Evolutionary conservation across 768 basidiomycete species (phyloP).

Genomic region (Boletellus emodensis): DNA sequence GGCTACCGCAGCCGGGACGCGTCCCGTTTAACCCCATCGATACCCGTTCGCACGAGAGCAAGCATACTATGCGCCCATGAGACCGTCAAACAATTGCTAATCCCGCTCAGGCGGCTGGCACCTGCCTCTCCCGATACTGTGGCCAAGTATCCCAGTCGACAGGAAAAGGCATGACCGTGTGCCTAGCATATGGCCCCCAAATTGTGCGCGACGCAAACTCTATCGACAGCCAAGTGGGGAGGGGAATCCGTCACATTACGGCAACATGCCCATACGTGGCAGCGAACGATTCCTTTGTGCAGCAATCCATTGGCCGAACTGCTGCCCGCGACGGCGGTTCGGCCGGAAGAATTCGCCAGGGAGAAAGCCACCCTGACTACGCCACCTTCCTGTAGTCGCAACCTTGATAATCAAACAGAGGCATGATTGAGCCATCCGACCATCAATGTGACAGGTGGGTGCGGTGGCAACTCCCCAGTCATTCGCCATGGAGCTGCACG

Average conservation of each 20-base stretch:
- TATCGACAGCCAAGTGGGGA: conserved; percentile 10
- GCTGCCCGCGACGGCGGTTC: conserved; percentile 7
- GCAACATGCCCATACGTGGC: conserved; percentile 6
- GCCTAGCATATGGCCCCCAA: conserved; percentile 8
- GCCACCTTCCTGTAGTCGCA: conserved; percentile 15
- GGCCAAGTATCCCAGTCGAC: neutral
- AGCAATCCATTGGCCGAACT: conserved; percentile 4
- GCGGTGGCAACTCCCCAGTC: conserved; percentile 24
- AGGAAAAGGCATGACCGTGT: conserved; percentile 10
- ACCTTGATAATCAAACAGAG: conserved; percentile 16
- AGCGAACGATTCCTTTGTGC: neutral
- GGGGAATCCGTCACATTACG: conserved; percentile 8
- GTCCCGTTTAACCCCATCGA: neutral
- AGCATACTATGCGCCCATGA: neutral
- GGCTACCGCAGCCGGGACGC: conserved; percentile 9
- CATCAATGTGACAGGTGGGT: conserved; percentile 17
- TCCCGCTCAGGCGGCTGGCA: no score
- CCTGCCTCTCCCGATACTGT: no score
- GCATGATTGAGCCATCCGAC: conserved; percentile 1
- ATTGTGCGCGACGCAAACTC: conserved; percentile 5
- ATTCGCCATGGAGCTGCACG: conserved; percentile 17
- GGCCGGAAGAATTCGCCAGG: conserved; percentile 16
- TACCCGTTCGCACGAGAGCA: neutral
- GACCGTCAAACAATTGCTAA: no score
- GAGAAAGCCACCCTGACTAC: conserved; percentile 20